Evolutionary conservation across 768 basidiomycete genomes (phyloP).

Genomic region (Suillus clintonianus): DNA sequence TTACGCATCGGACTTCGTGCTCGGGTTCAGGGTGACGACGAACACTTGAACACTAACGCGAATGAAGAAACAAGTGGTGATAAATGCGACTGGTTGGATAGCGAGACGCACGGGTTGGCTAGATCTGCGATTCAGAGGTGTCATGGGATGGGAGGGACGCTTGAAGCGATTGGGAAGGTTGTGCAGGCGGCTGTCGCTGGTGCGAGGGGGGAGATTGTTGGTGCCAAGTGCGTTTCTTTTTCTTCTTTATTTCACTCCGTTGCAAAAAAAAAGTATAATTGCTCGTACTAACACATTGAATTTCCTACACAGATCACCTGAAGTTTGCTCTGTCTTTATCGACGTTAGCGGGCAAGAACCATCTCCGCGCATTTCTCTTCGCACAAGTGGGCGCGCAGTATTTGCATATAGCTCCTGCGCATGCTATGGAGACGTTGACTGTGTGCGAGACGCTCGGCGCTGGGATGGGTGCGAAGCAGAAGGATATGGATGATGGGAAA

Average conservation of each 20-base stretch:
- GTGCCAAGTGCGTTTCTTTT: constrained; percentile 53
- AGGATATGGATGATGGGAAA: constrained; percentile 11
- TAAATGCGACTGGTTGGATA: constrained; percentile 7
- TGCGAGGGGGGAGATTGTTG: constrained; percentile 48
- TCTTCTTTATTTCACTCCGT: constrained; percentile 9
- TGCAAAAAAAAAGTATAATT: constrained; percentile 3
- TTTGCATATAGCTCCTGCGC: constrained; percentile 66
- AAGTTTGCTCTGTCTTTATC: constrained; percentile 61
- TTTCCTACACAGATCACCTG: constrained; percentile 35
- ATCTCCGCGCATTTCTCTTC: constrained; percentile 69
- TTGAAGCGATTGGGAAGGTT: constrained; percentile 56
- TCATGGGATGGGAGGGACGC: constrained; percentile 49
- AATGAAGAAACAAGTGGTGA: background rate
- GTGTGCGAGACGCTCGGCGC: constrained; percentile 72
- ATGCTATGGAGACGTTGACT: constrained; percentile 64
- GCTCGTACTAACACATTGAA: constrained; percentile 18
- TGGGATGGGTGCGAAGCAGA: constrained; percentile 54
- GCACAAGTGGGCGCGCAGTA: constrained; percentile 72
- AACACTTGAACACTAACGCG: no score
- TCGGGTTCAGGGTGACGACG: background rate
- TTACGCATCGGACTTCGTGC: constrained; percentile 46
- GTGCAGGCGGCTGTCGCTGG: constrained; percentile 45
- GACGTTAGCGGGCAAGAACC: constrained; percentile 64
- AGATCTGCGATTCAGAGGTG: constrained; percentile 45
- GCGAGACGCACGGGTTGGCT: constrained; percentile 33